A percentile compares a stretch with the other conserved stretches of the same genome.
These are phyloP conservation scores for Camptophora hylomeconis DNA, from an alignment of 2,329 filamentous ascomycete genomes.

Conservation along the genomic window DNA sequence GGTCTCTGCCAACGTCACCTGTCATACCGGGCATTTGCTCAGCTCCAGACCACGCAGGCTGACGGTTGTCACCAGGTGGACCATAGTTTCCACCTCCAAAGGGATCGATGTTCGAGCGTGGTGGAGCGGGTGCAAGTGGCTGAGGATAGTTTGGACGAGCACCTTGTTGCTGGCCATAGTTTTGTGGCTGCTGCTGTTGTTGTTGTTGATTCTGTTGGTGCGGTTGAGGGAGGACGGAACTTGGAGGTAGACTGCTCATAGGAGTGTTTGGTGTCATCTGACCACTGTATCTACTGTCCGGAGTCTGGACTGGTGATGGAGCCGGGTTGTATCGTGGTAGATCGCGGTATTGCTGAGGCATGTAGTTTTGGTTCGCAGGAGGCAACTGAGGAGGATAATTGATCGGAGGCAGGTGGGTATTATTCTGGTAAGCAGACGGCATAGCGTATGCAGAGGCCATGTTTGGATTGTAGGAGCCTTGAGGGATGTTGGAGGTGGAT, in stretches of 20 bases:
- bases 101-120: slow-evolving; percentile 48
- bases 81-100: slow-evolving; percentile 48
- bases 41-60: slow-evolving; percentile 23
- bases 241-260: slow-evolving; percentile 29
- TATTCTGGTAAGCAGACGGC: slow-evolving; percentile 29
- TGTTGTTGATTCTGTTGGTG: slow-evolving; percentile 27
- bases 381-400: slow-evolving; percentile 26
- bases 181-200: slow-evolving; percentile 27
- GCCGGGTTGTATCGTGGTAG: slow-evolving; percentile 24
- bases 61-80: slow-evolving; percentile 43
- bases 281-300: slow-evolving; percentile 15
- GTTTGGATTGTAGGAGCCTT: slow-evolving; percentile 26
- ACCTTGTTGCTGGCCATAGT: slow-evolving; percentile 39
- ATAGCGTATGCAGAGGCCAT: slow-evolving; percentile 28
- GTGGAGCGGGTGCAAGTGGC: slow-evolving; percentile 61
- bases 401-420: slow-evolving; percentile 33
- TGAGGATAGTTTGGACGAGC: slow-evolving; percentile 58
- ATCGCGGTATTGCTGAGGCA: slow-evolving; percentile 17
- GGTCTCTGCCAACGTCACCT: slow-evolving; percentile 28
- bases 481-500: slow-evolving; percentile 31
- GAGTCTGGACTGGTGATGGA: slow-evolving; percentile 25
- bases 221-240: slow-evolving; percentile 29
- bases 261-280: slow-evolving; percentile 29
- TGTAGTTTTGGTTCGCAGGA: slow-evolving; percentile 20
- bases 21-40: slow-evolving; percentile 28